Percentiles rank a stretch among this genome's conserved stretches.
Conservation (phyloP, 768 basidiomycete species). For the Lepiota brunneoincarnata region DNA sequence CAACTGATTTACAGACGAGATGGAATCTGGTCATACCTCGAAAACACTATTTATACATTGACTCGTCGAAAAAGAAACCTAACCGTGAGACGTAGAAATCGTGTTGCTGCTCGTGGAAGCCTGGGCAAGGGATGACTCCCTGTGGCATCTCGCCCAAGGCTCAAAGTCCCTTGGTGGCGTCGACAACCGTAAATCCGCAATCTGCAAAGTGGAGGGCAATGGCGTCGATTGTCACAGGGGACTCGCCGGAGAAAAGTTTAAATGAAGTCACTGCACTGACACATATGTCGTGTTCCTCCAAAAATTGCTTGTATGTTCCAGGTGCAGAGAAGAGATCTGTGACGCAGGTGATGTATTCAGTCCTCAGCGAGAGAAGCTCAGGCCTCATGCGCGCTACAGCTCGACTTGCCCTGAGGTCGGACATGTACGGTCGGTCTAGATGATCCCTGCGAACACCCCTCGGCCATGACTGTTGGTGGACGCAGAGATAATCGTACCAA, state of each 20-base stretch:
- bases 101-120: no score
- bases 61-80: no score
- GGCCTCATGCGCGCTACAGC: conserved; percentile 49
- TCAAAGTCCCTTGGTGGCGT: conserved; percentile 21
- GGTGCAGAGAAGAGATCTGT: conserved; percentile 38
- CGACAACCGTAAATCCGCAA: conserved; percentile 34
- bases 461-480: conserved; percentile 44
- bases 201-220: conserved; percentile 40
- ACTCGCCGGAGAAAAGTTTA: conserved; percentile 26
- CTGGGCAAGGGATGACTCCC: conserved; percentile 1
- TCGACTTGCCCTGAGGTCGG: conserved; percentile 45
- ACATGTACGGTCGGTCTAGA: conserved; percentile 32
- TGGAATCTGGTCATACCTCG: not conserved
- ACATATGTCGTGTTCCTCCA: conserved; percentile 30
- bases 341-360: conserved; percentile 27
- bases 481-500: conserved; percentile 44
- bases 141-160: conserved; percentile 21
- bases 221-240: conserved; percentile 28
- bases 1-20: no score
- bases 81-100: no score
- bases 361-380: conserved; percentile 12
- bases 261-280: conserved; percentile 31
- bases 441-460: conserved; percentile 42
- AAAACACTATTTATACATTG: not conserved
- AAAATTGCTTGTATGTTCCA: conserved; percentile 36